Evolutionary conservation across 2,329 filamentous ascomycete species (phyloP), one percentile per base, ranked within the genome.

Genomic region (Penicillium expansum): DNA sequence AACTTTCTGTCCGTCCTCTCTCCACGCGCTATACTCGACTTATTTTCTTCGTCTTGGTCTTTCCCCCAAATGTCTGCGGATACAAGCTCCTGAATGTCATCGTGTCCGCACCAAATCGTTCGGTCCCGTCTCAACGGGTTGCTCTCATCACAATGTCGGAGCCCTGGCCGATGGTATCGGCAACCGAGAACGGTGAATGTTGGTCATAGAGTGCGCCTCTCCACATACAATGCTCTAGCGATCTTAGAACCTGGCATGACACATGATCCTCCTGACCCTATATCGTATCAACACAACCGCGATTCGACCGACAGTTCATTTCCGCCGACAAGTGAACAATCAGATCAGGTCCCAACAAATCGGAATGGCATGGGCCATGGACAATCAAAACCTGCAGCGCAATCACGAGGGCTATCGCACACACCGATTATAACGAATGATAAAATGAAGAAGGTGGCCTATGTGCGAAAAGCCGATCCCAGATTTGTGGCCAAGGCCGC

Each of bases 51-150:
- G 29, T 35, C 8, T 52, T 20, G 20, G 33, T 39, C 10, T 47
- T 16, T 37, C 50, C 37, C 18, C 29, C 57, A 55, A 56, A 69
- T 70, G 68, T 57, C 61, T 66, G 51, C 37, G 35, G 57, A 58
- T 43, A 59, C 52, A 48, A 52, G 55, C 48, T 60, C 56, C 72
- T 75, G 72, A 71, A 75, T 75, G 72, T 74, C 64, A 65, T 61
- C 63, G 62, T 66, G 72, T 68, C 62, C 68, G 55, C 65, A 65
- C 39, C 61, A 61, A 56, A 55, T 72, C 45, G 63, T 67, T 62
- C 71, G 65, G 53, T 63, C 62, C 57, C 69, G 68, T 66, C 61
- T 68, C 39, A 67, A 63, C 60, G 66, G 67, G 60, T 63, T 70
- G 52, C 60, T 62, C 18, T 66, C 63, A 49, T 33, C 59, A 38